Percentiles rank a stretch among this genome's conserved stretches.
phyloP scores from a whole-genome alignment of 345 rosid species.

The Aquilaria sinensis region DNA sequence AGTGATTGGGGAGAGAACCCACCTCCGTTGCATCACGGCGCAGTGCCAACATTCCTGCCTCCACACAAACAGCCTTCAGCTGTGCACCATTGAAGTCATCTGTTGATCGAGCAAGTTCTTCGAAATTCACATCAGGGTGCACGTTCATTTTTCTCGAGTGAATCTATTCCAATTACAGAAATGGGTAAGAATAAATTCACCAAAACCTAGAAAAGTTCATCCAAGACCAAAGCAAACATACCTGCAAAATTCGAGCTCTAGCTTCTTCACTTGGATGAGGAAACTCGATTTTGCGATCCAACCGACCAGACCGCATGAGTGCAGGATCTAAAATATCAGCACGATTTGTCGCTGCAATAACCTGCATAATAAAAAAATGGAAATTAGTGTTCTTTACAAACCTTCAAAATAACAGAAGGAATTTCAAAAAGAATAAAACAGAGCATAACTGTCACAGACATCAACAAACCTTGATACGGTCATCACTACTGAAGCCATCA shows the following conservation, averaged over 20 bases:
- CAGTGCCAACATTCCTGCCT: constrained; percentile 99
- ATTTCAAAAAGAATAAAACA: not conserved
- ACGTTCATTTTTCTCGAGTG: constrained; percentile 99
- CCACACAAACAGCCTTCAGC: constrained; percentile 96
- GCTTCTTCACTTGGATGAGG: constrained; percentile 99
- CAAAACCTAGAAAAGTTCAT: not conserved
- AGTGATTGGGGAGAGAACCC: not conserved
- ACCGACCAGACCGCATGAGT: constrained; percentile 96
- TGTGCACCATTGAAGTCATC: constrained; percentile 99
- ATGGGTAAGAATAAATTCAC: not conserved
- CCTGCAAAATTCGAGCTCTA: constrained; percentile 95
- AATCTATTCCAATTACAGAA: constrained; percentile 36
- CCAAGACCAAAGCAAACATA: constrained; percentile 7
- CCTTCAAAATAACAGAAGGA: not conserved
- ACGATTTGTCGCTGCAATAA: constrained; percentile 97
- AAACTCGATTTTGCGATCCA: constrained; percentile 99
- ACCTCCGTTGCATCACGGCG: constrained; percentile 99
- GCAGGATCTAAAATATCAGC: constrained; percentile 99
- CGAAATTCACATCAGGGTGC: constrained; percentile 93
- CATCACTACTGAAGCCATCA: constrained; percentile 98
- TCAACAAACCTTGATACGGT: constrained; percentile 75
- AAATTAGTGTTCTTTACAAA: not conserved
- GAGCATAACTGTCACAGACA: constrained; percentile 1
- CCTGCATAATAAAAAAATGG: constrained; percentile 34
- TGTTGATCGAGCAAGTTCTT: constrained; percentile 97